These are phyloP conservation scores for Viola odorata DNA, from an alignment of 345 rosid species.

Conservation along the genomic window DNA sequence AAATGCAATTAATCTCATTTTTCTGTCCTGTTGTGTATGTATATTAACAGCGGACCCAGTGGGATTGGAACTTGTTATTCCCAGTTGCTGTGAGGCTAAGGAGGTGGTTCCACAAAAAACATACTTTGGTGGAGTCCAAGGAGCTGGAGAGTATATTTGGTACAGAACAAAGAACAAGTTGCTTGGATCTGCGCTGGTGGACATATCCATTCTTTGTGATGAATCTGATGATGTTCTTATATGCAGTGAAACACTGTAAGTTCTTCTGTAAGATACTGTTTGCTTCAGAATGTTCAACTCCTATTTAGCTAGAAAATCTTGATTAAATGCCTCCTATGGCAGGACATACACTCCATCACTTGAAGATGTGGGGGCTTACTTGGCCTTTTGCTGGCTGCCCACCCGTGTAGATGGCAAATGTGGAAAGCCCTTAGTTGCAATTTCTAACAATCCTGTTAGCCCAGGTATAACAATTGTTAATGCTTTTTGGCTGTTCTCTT, in stretches of 20 bases:
- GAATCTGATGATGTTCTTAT: conserved; percentile 42
- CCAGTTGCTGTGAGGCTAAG: conserved; percentile 63
- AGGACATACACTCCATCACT: conserved; percentile 80
- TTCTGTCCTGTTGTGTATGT: conserved; percentile 6
- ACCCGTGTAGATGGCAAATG: conserved; percentile 77
- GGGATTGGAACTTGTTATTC: conserved; percentile 70
- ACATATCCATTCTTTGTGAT: conserved; percentile 26
- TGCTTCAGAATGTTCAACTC: conserved; percentile 2
- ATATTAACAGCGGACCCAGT: conserved; percentile 72
- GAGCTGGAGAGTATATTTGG: conserved; percentile 79
- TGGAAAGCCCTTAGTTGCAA: conserved; percentile 72
- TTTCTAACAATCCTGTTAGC: conserved; percentile 61
- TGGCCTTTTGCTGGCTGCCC: conserved; percentile 81
- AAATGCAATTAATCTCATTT: not conserved
- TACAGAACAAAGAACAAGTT: conserved; percentile 59
- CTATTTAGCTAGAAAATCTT: not conserved
- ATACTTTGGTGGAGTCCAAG: conserved; percentile 92
- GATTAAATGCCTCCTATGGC: conserved; percentile 20
- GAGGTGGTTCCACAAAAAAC: conserved; percentile 68
- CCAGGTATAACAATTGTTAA: conserved; percentile 47
- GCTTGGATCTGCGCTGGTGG: conserved; percentile 52
- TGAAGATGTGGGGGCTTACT: conserved; percentile 75
- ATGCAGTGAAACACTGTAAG: conserved; percentile 71
- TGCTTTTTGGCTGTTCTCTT: not conserved
- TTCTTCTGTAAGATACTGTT: conserved; percentile 16